A percentile compares a stretch with the other conserved stretches of the same genome.
These are phyloP conservation scores for Candida sp. DNA, from an alignment of 1,139 yeast genomes.

Conservation along the genomic window DNA sequence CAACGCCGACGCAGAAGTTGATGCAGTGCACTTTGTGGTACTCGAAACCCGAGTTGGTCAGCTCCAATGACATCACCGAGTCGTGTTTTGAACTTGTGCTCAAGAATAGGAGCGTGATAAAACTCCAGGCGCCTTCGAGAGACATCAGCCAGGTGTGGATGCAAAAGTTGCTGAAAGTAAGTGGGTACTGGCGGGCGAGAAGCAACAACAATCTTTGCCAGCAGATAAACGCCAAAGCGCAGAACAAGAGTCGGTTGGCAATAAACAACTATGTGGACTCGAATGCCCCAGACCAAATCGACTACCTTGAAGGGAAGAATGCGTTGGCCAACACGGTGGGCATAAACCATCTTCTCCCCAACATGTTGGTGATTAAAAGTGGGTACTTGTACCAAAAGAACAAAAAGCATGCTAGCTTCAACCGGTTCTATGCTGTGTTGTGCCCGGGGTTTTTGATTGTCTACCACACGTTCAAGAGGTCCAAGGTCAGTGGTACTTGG, in stretches of 20 bases:
- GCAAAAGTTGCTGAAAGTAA: conserved; percentile 42
- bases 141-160: conserved; percentile 71
- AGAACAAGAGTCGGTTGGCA: conserved; percentile 50
- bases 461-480: conserved; percentile 50
- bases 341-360: conserved; percentile 1
- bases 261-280: conserved; percentile 66
- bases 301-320: conserved; percentile 53
- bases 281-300: conserved; percentile 50
- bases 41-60: conserved; percentile 20
- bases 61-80: conserved; percentile 38
- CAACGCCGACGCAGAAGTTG: conserved; percentile 34
- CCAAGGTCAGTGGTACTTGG: conserved; percentile 49
- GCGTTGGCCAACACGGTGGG: conserved; percentile 2
- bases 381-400: conserved; percentile 74
- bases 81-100: conserved; percentile 59
- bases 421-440: conserved; percentile 62
- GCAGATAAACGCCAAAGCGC: conserved; percentile 40
- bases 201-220: conserved; percentile 43
- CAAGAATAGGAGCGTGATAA: conserved; percentile 48
- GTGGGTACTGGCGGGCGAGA: conserved; percentile 63
- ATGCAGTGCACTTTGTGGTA: conserved; percentile 54
- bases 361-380: conserved; percentile 22
- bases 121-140: conserved; percentile 60
- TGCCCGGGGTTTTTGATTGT: conserved; percentile 72
- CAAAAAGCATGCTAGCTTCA: conserved; percentile 69